These are phyloP conservation scores for Penicillium hordei DNA, from an alignment of 2,329 filamentous ascomycete species.

Conservation along the genomic window DNA sequence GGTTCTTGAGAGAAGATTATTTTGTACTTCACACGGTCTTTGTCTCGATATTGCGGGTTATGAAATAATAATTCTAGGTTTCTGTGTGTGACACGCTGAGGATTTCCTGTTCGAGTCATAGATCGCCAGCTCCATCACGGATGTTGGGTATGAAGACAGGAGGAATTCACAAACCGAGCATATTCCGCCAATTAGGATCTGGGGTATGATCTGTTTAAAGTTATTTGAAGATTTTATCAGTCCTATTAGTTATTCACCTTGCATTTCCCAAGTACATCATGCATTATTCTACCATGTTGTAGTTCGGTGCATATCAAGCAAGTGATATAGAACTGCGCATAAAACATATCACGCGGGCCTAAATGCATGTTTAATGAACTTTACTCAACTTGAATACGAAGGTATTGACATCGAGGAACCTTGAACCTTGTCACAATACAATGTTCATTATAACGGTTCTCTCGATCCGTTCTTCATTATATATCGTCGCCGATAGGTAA, in stretches of 20 bases:
- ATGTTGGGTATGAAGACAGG: background rate
- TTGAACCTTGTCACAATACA: background rate
- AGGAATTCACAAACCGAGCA: background rate
- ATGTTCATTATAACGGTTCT: background rate
- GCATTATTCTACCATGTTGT: background rate
- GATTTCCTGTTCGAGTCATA: background rate
- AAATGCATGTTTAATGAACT: background rate
- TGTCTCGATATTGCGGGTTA: background rate
- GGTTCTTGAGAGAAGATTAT: constrained; percentile 8
- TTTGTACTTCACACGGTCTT: background rate
- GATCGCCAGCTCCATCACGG: background rate
- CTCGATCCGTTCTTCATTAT: background rate
- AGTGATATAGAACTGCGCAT: background rate
- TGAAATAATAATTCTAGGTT: background rate
- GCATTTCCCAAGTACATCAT: background rate
- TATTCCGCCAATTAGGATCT: background rate
- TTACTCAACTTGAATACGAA: background rate
- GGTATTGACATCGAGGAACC: background rate
- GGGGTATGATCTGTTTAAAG: background rate
- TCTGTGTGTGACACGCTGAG: background rate
- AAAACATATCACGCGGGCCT: background rate
- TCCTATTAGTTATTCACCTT: background rate
- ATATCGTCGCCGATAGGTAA: background rate
- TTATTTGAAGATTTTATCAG: background rate
- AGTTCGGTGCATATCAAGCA: background rate